phyloP scores from a whole-genome alignment of 108 stramenopile species.

The Cyclotella cryptica region DNA sequence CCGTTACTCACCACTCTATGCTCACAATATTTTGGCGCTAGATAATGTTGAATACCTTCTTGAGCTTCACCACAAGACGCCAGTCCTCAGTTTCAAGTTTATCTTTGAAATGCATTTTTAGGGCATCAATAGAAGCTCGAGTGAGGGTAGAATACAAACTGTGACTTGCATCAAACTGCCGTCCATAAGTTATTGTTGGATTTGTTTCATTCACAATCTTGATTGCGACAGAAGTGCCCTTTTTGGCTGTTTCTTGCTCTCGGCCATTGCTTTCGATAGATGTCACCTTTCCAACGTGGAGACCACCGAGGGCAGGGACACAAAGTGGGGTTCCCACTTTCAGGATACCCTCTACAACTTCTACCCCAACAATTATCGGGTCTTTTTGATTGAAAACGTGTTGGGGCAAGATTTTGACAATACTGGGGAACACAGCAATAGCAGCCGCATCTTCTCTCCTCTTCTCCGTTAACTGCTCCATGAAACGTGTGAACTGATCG shows the following conservation, averaged over 20 bases:
- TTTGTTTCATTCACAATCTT: slow-evolving; percentile 94
- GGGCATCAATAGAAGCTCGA: slow-evolving; percentile 96
- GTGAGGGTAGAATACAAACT: slow-evolving; percentile 92
- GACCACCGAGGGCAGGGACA: slow-evolving; percentile 90
- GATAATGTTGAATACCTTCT: slow-evolving; percentile 95
- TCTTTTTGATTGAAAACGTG: slow-evolving; percentile 99
- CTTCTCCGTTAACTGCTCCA: slow-evolving; percentile 83
- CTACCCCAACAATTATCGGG: slow-evolving; percentile 98
- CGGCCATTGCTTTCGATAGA: slow-evolving; percentile 95
- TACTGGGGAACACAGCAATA: slow-evolving; percentile 91
- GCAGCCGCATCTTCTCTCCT: slow-evolving; percentile 86
- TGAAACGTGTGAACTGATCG: slow-evolving; percentile 95
- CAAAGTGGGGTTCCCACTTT: slow-evolving; percentile 98
- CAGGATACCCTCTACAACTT: slow-evolving; percentile 95
- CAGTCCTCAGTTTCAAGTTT: slow-evolving; percentile 97
- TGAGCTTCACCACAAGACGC: slow-evolving; percentile 97
- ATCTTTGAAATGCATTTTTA: slow-evolving; percentile 98
- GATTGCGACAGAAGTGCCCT: slow-evolving; percentile 92
- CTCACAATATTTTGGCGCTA: slow-evolving; percentile 17
- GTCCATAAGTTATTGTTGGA: slow-evolving; percentile 97
- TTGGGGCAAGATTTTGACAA: slow-evolving; percentile 94
- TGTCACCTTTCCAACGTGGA: slow-evolving; percentile 93
- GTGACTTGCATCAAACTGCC: slow-evolving; percentile 96
- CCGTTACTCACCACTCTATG: no score
- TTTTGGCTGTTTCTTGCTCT: slow-evolving; percentile 89